Evolutionary conservation across 2,329 filamentous ascomycete genomes (phyloP), one percentile per base, ranked within the genome.

Genomic region (Penicillium sp.): DNA sequence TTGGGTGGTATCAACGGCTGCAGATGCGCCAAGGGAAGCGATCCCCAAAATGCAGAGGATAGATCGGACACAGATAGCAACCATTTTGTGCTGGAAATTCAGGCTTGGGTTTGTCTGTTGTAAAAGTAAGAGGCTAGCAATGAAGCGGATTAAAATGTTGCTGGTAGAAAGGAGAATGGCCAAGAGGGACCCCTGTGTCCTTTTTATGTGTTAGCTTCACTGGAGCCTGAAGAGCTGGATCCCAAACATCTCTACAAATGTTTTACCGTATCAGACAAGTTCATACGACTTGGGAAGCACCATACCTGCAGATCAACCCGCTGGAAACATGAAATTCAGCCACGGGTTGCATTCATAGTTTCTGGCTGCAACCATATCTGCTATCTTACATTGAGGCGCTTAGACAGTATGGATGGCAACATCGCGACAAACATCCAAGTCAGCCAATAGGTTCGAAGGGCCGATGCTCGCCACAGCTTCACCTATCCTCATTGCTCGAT

Each of bases 301-400:
- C 3, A 14, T 16, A 23, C 27, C 45, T 41, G 30, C 35, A 48
- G 35, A 39, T 30, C 5, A n/a, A 27, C 26, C 38, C 23, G 18
- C 29, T 43, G 36, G 36, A 6, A 2, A 27, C 8, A n/a, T 19
- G 19, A 27, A 38, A 36, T 11, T 44, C 30, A 18, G n/a, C 14
- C 7, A 47, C 46, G 29, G 29, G 55, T 59, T 58, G 48, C 55
- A 61, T 43, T 34, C 26, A 47, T n/a, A 19, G 6, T 19, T 19
- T 26, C 11, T 14, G 29, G 16, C 40, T 58, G 54, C 38, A 57
- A 61, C 50, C 54, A 40, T 53, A 30, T 34, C 16, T 51, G 7
- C 41, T 45, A 9, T 8, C 26, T 40, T n/a, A 14, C 2, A 34
- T 10, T 51, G 34, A 40, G 40, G 47, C 9, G 13, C 35, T 36